These are phyloP conservation scores for Neonectria sp. DNA, from an alignment of 2,329 filamentous ascomycete species.

Conservation along the genomic window DNA sequence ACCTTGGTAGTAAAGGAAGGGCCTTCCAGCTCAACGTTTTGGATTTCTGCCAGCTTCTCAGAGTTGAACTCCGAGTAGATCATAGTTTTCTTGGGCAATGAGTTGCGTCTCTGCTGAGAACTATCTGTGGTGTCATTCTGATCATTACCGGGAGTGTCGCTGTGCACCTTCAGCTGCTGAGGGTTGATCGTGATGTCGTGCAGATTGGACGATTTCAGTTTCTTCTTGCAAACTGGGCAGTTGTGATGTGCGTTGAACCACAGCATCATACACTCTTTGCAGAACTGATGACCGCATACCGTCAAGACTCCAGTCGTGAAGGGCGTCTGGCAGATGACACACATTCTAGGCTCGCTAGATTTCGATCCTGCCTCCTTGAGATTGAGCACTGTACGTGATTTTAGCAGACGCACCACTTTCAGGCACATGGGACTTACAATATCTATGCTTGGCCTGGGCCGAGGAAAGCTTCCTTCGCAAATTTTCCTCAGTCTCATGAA, in stretches of 20 bases:
- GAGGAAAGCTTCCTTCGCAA: conserved; percentile 72
- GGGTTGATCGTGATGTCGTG: conserved; percentile 90
- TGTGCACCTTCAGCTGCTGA: conserved; percentile 77
- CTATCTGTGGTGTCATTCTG: conserved; percentile 26
- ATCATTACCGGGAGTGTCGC: conserved; percentile 34
- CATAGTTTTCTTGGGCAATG: conserved; percentile 52
- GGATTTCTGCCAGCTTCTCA: conserved; percentile 83
- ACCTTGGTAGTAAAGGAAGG: conserved; percentile 91
- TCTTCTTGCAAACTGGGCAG: conserved; percentile 88
- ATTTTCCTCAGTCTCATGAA: conserved; percentile 54
- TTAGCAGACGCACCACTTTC: conserved; percentile 20
- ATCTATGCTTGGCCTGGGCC: conserved; percentile 82
- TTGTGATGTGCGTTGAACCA: conserved; percentile 84
- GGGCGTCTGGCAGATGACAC: conserved; percentile 85
- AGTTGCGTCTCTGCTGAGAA: conserved; percentile 35
- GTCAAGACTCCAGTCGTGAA: conserved; percentile 89
- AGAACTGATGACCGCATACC: conserved; percentile 92
- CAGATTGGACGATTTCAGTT: conserved; percentile 76
- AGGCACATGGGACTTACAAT: conserved; percentile 62
- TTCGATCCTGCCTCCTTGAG: conserved; percentile 72
- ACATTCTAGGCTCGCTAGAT: conserved; percentile 76
- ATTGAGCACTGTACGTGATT: conserved; percentile 61
- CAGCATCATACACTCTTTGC: conserved; percentile 85
- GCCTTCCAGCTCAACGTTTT: conserved; percentile 80
- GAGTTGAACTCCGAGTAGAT: conserved; percentile 87